Conservation (phyloP, 345 rosid species). For the Aquilaria yunnanensis region DNA sequence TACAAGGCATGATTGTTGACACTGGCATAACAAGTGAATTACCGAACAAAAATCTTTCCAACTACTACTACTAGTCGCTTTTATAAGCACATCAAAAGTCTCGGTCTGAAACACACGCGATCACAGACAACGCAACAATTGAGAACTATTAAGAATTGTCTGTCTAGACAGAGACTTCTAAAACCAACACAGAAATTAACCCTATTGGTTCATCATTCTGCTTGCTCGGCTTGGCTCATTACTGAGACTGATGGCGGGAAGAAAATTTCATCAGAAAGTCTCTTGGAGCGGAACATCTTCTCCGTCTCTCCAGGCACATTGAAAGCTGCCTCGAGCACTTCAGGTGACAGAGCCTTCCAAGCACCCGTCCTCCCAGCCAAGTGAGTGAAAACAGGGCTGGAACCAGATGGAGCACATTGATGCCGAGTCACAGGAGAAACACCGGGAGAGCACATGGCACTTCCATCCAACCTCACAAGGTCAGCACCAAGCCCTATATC, state of each 20-base stretch:
- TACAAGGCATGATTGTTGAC: no score
- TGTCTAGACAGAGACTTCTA: no score
- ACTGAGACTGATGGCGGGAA: constrained; percentile 51
- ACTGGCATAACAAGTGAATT: no score
- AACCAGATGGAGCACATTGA: constrained; percentile 15
- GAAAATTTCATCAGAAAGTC: constrained; percentile 64
- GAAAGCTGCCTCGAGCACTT: constrained; percentile 73
- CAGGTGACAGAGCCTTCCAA: constrained; percentile 80
- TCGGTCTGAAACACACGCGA: no score
- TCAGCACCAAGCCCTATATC: constrained; percentile 89
- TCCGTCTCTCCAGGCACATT: constrained; percentile 53
- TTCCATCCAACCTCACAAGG: constrained; percentile 66
- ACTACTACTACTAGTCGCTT: no score
- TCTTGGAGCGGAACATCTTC: constrained; percentile 57
- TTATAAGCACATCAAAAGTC: no score
- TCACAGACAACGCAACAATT: no score
- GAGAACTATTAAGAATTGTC: no score
- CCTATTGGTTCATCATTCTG: constrained; percentile 17
- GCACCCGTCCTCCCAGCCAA: constrained; percentile 76
- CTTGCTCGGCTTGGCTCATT: no score
- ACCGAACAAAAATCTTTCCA: no score
- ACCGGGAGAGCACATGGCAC: constrained; percentile 96
- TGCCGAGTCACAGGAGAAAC: constrained; percentile 84
- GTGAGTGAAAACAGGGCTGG: constrained; percentile 86
- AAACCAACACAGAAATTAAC: no score